Evolutionary conservation across 140 eudicot genomes (phyloP).

Genomic region (Artemisia princeps): DNA sequence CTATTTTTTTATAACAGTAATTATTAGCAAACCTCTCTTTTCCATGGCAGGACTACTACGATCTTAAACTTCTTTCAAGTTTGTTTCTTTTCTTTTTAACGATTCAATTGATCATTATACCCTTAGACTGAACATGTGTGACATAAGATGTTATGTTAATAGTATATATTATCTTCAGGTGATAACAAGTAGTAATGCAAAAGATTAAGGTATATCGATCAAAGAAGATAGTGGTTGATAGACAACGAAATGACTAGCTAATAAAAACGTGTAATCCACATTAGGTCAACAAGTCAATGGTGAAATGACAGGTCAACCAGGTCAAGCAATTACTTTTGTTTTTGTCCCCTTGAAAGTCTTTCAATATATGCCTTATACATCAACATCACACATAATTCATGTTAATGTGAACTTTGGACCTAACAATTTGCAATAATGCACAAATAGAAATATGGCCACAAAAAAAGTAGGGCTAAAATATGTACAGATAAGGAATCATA

Average conservation of each 20-base stretch:
- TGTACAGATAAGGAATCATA: neutral
- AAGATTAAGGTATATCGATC: no score
- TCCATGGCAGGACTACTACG: no score
- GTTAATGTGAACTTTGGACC: slow-evolving; percentile 29
- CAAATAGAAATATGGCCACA: slow-evolving; percentile 11
- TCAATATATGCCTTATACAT: slow-evolving; percentile 5
- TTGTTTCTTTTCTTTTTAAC: no score
- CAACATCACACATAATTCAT: slow-evolving; percentile 26
- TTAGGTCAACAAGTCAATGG: slow-evolving; percentile 51
- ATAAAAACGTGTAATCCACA: slow-evolving; percentile 27
- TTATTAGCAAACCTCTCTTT: no score
- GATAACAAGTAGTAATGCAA: no score
- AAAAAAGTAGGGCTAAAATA: slow-evolving; percentile 2
- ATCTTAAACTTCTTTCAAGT: no score
- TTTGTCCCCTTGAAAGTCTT: slow-evolving; percentile 21
- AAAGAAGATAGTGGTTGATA: neutral
- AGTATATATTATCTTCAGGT: no score
- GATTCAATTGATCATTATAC: no score
- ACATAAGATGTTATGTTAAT: no score
- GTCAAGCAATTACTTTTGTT: slow-evolving; percentile 31
- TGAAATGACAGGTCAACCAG: slow-evolving; percentile 56
- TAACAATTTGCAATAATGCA: slow-evolving; percentile 6
- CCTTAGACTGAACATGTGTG: no score
- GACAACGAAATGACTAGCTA: neutral
- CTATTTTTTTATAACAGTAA: no score